These are phyloP conservation scores for Diaporthe amygdali DNA, from an alignment of 2,329 filamentous ascomycete species.

Conservation along the genomic window DNA sequence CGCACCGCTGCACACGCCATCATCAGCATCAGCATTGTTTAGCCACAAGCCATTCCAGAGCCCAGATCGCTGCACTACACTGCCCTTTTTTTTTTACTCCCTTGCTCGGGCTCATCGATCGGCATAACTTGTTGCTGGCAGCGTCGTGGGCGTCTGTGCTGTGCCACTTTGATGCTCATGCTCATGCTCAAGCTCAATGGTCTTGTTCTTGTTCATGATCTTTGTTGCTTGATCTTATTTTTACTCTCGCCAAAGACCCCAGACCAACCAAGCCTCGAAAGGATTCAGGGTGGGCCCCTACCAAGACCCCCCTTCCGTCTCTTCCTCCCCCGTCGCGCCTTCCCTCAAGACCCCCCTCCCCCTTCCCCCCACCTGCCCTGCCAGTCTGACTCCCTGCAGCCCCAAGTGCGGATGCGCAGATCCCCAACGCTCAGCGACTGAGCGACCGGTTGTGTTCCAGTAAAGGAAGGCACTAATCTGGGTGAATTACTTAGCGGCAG, in stretches of 20 bases:
- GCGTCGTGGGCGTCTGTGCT: no score
- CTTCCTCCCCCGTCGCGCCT: neutral
- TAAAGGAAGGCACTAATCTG: conserved; percentile 7
- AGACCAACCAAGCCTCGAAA: neutral
- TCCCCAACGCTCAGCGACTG: neutral
- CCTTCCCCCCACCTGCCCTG: neutral
- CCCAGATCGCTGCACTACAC: neutral
- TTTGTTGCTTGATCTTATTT: no score
- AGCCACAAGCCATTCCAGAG: conserved; percentile 4
- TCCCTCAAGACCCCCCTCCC: no score
- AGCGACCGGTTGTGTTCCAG: conserved; percentile 9
- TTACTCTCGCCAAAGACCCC: neutral
- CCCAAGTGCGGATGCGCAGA: neutral
- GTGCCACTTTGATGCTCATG: neutral
- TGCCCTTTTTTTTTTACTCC: neutral
- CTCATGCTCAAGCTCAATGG: neutral
- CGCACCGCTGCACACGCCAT: conserved; percentile 1
- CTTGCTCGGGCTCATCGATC: neutral
- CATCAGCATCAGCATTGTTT: neutral
- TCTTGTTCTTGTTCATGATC: neutral
- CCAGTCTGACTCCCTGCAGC: neutral
- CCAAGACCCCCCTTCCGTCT: neutral
- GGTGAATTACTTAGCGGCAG: neutral
- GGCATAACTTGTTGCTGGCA: no score
- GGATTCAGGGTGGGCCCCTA: neutral